Percentiles rank a stretch among this genome's conserved stretches.
Conservation (phyloP, 2,329 filamentous ascomycete species). For the Dothistroma pini region DNA sequence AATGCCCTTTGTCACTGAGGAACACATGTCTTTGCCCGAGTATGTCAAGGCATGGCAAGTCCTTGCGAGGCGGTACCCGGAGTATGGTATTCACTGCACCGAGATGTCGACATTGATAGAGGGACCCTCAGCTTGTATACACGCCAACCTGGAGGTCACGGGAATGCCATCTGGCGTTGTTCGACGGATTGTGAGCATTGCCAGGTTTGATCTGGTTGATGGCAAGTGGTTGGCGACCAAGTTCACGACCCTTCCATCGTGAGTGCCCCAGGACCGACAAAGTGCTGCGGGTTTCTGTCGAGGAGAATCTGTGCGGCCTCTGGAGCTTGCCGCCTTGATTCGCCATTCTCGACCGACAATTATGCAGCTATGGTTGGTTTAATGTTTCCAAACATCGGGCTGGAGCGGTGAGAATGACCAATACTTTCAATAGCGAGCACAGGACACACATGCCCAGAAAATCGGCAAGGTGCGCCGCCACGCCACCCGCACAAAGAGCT, state of each 20-base stretch:
- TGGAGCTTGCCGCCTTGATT: no score
- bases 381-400: no score
- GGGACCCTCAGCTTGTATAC: background rate
- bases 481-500: no score
- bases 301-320: no score
- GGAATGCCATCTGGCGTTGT: slow-evolving; percentile 10
- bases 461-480: no score
- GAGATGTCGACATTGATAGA: slow-evolving; percentile 7
- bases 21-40: background rate
- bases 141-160: slow-evolving; percentile 7
- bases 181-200: slow-evolving; percentile 5
- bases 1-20: slow-evolving; percentile 5
- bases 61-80: slow-evolving; percentile 8
- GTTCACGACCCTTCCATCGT: slow-evolving; percentile 10
- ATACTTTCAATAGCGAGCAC: no score
- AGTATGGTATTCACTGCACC: slow-evolving; percentile 4
- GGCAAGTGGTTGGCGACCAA: slow-evolving; percentile 14
- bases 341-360: no score
- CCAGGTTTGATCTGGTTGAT: slow-evolving; percentile 9
- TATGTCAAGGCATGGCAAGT: slow-evolving; percentile 12
- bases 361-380: no score
- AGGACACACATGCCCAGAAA: no score
- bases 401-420: no score
- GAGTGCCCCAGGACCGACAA: background rate
- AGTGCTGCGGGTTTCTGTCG: background rate